These are phyloP conservation scores for Bolboschoenus planiculmis DNA, from an alignment of 176 grass and related monocot genomes.

Conservation along the genomic window DNA sequence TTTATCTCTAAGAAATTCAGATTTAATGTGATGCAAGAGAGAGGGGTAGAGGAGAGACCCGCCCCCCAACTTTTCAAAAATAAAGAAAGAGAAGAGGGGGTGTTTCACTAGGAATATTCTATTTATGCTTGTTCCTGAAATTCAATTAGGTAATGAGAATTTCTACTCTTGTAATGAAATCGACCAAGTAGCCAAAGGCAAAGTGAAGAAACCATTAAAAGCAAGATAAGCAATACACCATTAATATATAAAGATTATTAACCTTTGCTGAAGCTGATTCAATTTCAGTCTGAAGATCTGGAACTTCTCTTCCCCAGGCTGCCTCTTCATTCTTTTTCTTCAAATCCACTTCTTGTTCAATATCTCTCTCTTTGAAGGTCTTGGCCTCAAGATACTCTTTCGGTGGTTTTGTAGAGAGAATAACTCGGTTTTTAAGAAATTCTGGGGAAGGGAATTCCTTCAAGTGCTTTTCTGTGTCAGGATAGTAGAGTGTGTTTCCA, in stretches of 20 bases:
- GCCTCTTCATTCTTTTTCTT: constrained; percentile 50
- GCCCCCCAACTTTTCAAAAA: background rate
- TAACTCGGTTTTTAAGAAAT: constrained; percentile 58
- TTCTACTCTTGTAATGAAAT: background rate
- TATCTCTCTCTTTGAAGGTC: constrained; percentile 38
- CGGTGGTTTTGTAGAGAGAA: constrained; percentile 91
- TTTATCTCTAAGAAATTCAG: background rate
- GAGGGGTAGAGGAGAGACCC: background rate
- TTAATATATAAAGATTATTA: background rate
- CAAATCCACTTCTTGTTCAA: constrained; percentile 15
- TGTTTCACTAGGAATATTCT: background rate
- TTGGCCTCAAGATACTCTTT: constrained; percentile 88
- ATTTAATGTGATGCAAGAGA: background rate
- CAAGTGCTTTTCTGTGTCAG: constrained; percentile 51
- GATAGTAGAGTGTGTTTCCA: constrained; percentile 79
- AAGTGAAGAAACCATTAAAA: background rate
- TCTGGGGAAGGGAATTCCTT: constrained; percentile 93
- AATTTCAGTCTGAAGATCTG: constrained; percentile 55
- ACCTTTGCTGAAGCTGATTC: constrained; percentile 45
- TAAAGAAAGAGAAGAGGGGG: background rate
- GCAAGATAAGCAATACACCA: background rate
- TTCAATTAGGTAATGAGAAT: background rate
- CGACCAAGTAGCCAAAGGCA: background rate
- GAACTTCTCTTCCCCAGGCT: constrained; percentile 74
- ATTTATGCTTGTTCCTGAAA: background rate